Evolutionary conservation across 345 rosid genomes (phyloP).

Genomic region (Camelina laxa): DNA sequence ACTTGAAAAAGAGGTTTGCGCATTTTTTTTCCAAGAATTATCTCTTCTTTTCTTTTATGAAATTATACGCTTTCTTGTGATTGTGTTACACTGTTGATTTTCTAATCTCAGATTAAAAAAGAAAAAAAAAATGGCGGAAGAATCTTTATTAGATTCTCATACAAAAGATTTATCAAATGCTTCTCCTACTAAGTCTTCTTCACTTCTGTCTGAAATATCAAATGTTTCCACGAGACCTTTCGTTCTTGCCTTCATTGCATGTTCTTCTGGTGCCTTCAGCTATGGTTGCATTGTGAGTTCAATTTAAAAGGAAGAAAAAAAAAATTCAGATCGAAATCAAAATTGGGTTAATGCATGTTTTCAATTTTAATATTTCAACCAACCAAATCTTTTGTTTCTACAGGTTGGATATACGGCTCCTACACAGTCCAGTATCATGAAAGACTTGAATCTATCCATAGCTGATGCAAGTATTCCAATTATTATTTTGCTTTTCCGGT

Average conservation of each 20-base stretch:
- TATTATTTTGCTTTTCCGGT: not conserved
- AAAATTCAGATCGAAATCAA: not conserved
- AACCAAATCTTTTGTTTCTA: not conserved
- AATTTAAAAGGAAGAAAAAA: too few relatives aligned
- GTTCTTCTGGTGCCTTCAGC: constrained; percentile 40
- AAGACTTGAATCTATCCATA: constrained; percentile 41
- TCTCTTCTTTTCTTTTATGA: too few relatives aligned
- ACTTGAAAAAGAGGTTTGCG: too few relatives aligned
- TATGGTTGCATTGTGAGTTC: constrained; percentile 43
- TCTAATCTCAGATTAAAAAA: too few relatives aligned
- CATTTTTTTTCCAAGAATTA: too few relatives aligned
- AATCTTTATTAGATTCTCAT: constrained; percentile 8
- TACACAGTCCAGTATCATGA: constrained; percentile 43
- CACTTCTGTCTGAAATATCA: constrained; percentile 37
- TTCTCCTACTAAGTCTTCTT: constrained; percentile 6
- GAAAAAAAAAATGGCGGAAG: constrained; percentile 26
- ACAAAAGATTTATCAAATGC: not conserved
- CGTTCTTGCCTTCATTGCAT: constrained; percentile 38
- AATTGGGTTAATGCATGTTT: not conserved
- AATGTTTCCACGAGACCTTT: constrained; percentile 39
- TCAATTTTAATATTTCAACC: not conserved
- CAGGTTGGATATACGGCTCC: constrained; percentile 46
- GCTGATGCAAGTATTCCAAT: constrained; percentile 40
- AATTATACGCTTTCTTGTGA: too few relatives aligned
- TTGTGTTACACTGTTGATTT: too few relatives aligned